Evolutionary conservation across 208 protist species (phyloP).

Genomic region (Trypanosoma congolense): DNA sequence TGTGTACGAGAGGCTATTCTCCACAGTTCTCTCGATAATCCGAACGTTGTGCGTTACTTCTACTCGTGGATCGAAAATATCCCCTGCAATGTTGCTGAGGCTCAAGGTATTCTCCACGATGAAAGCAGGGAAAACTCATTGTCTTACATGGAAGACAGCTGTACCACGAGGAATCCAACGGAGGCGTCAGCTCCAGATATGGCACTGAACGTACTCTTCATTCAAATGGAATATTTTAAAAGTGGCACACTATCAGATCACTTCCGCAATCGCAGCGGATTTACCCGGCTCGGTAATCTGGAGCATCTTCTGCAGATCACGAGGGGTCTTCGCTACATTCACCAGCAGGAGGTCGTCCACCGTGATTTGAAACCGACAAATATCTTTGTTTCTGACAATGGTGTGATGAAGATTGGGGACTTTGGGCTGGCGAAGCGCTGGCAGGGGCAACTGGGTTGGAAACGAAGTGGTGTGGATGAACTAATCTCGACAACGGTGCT

Average conservation of each 20-base stretch:
- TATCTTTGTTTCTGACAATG: constrained; percentile 63
- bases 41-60: constrained; percentile 81
- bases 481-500: constrained; percentile 27
- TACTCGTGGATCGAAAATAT: constrained; percentile 82
- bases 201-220: constrained; percentile 71
- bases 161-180: neutral
- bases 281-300: constrained; percentile 59
- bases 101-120: constrained; percentile 43
- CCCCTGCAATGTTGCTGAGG: constrained; percentile 31
- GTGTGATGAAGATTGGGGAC: constrained; percentile 79
- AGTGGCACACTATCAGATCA: constrained; percentile 66
- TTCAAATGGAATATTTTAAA: constrained; percentile 85
- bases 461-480: constrained; percentile 10
- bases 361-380: constrained; percentile 85
- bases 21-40: constrained; percentile 76
- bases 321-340: constrained; percentile 64
- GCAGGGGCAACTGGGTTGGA: neutral
- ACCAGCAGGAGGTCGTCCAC: constrained; percentile 70
- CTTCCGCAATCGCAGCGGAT: constrained; percentile 37
- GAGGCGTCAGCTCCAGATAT: constrained; percentile 1
- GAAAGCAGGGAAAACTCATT: constrained; percentile 46
- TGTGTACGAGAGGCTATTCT: constrained; percentile 72
- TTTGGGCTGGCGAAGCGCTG: constrained; percentile 76
- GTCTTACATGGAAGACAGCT: constrained; percentile 23
- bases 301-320: constrained; percentile 61